Evolutionary conservation across 768 basidiomycete genomes (phyloP).

Genomic region (Pleurotus citrinopileatus): DNA sequence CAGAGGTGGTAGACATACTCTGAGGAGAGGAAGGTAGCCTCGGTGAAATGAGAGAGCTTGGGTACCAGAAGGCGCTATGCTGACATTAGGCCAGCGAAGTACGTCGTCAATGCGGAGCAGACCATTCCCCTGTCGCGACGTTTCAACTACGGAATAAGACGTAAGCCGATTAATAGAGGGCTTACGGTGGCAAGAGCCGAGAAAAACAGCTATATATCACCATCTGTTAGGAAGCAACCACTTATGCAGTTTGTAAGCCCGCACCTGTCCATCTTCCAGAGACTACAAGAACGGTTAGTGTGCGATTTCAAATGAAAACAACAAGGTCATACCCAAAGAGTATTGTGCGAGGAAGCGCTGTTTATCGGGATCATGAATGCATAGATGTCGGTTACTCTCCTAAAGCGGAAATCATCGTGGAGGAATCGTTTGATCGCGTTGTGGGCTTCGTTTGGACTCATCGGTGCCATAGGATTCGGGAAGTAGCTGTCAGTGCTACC

Average conservation of each 20-base stretch:
- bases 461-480: slow-evolving; percentile 22
- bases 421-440: slow-evolving; percentile 41
- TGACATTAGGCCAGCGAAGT: slow-evolving; percentile 42
- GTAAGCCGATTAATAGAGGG: background rate
- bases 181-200: slow-evolving; percentile 35
- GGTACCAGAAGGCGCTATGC: slow-evolving; percentile 26
- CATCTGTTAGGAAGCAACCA: background rate
- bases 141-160: background rate
- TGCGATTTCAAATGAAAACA: background rate
- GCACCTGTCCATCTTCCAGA: slow-evolving; percentile 50
- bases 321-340: slow-evolving; percentile 36
- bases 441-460: slow-evolving; percentile 48
- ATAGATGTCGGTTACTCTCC: slow-evolving; percentile 38
- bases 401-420: slow-evolving; percentile 40
- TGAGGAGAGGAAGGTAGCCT: slow-evolving; percentile 51
- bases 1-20: slow-evolving; percentile 26
- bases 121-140: slow-evolving; percentile 43
- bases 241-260: background rate
- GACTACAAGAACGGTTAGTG: slow-evolving; percentile 26
- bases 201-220: slow-evolving; percentile 32
- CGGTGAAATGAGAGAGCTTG: slow-evolving; percentile 54
- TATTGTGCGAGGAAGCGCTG: slow-evolving; percentile 36
- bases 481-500: slow-evolving; percentile 43
- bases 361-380: slow-evolving; percentile 36
- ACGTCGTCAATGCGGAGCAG: slow-evolving; percentile 49